Evolutionary conservation across 1,139 yeast genomes (phyloP), one percentile per base, ranked within the genome.

Genomic region (Debaryomycetaceae sp.): DNA sequence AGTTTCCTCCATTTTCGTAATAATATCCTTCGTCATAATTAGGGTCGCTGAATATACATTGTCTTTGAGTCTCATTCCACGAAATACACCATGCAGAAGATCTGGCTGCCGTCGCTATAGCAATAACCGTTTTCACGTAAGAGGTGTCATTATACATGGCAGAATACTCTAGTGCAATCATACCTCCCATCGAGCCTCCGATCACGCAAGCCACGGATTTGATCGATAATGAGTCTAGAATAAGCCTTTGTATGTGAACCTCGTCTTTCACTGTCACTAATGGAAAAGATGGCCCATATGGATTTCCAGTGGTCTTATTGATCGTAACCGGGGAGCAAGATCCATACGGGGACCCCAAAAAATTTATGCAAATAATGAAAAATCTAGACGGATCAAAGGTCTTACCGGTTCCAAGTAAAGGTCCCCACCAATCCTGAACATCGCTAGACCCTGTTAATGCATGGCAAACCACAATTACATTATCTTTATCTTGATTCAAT

Each of bases 171-270:
- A 92, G 66, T 0, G 92, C 91, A 39, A 89, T 67, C 98, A 92
- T 92, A n/a, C 98, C 98, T 30, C 98, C 98, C 98, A 92, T 92
- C 22, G 98, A 91, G 0, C 98, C 98, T 24, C 98, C 98, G 42
- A 92, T 78, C 4, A 87, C 95, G 37, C 84, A 78, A 1, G 98
- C 97, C 31, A 92, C 68, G 41, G 80, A 77, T 41, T 73, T 75
- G 19, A 92, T 87, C 0, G 86, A 88, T 38, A 92, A 65, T 19
- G 87, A 88, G 47, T 78, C 83, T 41, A 92, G 68, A 5, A 92
- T 82, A 42, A 83, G 59, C 49, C 71, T 79, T 53, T 92, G 98
- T n/a, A 92, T 78, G 13, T 74, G 73, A 6, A 88, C 87, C 53
- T 92, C 98, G 56, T 92, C 98, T 47, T 95, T 79, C 17, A 91